Base-by-base conservation (phyloP, 176 grass and related monocot species). In the Oryza nivara region DNA sequence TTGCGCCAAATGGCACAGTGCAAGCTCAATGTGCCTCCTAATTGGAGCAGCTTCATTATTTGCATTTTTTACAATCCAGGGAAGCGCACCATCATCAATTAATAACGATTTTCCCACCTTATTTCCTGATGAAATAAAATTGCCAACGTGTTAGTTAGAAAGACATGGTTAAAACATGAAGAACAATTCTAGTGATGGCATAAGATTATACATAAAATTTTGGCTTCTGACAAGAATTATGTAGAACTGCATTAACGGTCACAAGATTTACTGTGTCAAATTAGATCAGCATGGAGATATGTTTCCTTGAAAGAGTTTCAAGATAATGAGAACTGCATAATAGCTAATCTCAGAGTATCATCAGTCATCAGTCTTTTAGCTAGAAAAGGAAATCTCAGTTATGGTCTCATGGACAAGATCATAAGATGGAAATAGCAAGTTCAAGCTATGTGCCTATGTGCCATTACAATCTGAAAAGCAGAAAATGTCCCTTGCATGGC, bases 11-110 rank as follows among this genome's bases (percentile, higher is more conserved):
- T 99, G 97, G 66, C 97, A 99, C 16, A 99, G 67, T 0, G 97
- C 97, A 76, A 99, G 93, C 76, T 99, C 97, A 64, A 99, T 94
- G 81, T 99, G 97, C 17, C 97, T 86, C 81, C 93, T 91, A 43
- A 99, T 99, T 76, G 97, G 97, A 67, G 97, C 88, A 85, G 97
- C 93, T 89, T 99, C 97, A 45, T 96, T 96, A 72, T 99, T 99
- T 8, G 97, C 93, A 80, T 99, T 96, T 91, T 96, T 94, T 43
- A 96, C 90, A 63, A 99, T 96, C 97, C 97, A 99, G 36, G 97
- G 93, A 77, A 99, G 97, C 5, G 93, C 86, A 47, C 91, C 93
- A 74, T 99, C 97, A 79, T 99, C 93, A 16, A 99, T 94, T 83
- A 99, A 88, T 25, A 96, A 85, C 46, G 97, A 99, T 86, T 86